Percentiles rank a stretch among this genome's conserved stretches.
phyloP scores from a whole-genome alignment of 768 basidiomycete genomes.

The Termitomyces sp. region DNA sequence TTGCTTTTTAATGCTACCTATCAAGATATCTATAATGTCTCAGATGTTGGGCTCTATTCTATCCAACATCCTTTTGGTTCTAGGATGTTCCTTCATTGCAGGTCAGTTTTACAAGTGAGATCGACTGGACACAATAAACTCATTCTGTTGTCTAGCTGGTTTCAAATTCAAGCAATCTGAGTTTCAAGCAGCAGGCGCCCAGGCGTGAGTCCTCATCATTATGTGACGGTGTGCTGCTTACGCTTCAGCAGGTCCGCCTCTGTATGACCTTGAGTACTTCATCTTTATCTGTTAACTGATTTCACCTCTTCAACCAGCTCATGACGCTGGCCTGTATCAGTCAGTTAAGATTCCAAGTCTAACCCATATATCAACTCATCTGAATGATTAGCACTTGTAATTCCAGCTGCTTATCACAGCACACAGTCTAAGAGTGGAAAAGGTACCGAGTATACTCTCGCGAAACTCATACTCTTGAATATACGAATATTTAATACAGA shows the following conservation, averaged over 20 bases:
- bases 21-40: neutral
- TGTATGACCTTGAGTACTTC: constrained; percentile 20
- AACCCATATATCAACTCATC: neutral
- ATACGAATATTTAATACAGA: constrained; percentile 12
- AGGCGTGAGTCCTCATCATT: constrained; percentile 52
- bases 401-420: constrained; percentile 81
- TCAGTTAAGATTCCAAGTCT: constrained; percentile 26
- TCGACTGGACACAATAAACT: neutral
- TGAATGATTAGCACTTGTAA: constrained; percentile 57
- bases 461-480: neutral
- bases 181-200: constrained; percentile 83
- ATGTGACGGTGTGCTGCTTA: neutral
- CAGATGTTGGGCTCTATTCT: constrained; percentile 89
- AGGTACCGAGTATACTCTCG: constrained; percentile 6
- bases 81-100: constrained; percentile 88
- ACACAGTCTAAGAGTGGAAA: constrained; percentile 21
- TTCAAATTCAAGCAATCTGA: constrained; percentile 55
- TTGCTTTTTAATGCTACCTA: neutral
- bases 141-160: constrained; percentile 41
- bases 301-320: constrained; percentile 34
- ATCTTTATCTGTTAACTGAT: constrained; percentile 1
- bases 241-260: constrained; percentile 36
- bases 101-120: constrained; percentile 31
- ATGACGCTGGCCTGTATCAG: constrained; percentile 88
- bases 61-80: constrained; percentile 83